phyloP scores from a whole-genome alignment of 192 early-diverging fungal genomes.

The Coemansia erecta region DNA sequence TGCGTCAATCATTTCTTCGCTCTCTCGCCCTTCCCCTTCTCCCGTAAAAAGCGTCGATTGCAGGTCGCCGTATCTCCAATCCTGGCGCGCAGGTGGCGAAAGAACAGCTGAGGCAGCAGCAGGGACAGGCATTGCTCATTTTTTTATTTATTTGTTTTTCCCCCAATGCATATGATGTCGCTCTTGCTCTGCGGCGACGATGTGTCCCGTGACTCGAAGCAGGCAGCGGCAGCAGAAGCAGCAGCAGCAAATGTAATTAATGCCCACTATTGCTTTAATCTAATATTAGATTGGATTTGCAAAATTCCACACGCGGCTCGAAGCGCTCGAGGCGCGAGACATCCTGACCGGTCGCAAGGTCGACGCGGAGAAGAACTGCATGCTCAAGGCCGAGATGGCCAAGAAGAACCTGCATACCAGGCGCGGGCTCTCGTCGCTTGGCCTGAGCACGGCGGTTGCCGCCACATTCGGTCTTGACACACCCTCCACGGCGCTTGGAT shows the following conservation, averaged over 20 bases:
- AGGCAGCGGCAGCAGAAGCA: not conserved
- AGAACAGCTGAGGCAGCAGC: too few relatives aligned
- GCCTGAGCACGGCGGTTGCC: slow-evolving; percentile 28
- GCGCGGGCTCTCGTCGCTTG: slow-evolving; percentile 64
- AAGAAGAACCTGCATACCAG: slow-evolving; percentile 97
- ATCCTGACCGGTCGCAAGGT: slow-evolving; percentile 88
- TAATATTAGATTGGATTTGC: slow-evolving; percentile 87
- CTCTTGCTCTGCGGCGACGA: too few relatives aligned
- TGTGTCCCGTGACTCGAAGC: too few relatives aligned
- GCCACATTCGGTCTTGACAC: slow-evolving; percentile 47
- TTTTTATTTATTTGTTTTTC: too few relatives aligned
- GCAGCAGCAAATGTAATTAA: not conserved
- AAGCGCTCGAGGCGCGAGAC: slow-evolving; percentile 90
- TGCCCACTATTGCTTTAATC: too few relatives aligned
- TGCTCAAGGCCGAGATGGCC: slow-evolving; percentile 98
- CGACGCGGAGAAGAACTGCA: slow-evolving; percentile 79
- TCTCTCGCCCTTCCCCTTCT: too few relatives aligned
- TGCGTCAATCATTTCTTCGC: slow-evolving; percentile 8
- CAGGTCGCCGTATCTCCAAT: too few relatives aligned
- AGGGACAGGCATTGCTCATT: too few relatives aligned
- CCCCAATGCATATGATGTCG: too few relatives aligned
- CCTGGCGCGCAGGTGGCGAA: too few relatives aligned
- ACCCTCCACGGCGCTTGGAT: slow-evolving; percentile 21
- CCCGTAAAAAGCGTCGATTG: too few relatives aligned
- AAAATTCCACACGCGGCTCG: slow-evolving; percentile 87